These are phyloP conservation scores for Phialophora macrospora DNA, from an alignment of 2,329 filamentous ascomycete genomes.

Conservation along the genomic window DNA sequence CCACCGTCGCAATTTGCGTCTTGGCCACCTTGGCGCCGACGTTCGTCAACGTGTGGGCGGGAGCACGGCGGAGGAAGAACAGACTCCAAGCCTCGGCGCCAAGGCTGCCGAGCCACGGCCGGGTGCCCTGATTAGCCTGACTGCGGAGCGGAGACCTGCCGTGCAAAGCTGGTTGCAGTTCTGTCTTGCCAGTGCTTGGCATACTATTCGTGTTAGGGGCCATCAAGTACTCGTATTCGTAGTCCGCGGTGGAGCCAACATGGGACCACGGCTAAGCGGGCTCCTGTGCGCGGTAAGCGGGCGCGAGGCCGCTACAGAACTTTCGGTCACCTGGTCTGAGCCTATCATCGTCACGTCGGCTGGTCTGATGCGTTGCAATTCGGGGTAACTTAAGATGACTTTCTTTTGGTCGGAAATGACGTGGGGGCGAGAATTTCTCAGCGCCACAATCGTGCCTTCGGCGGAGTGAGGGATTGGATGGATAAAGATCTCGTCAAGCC, in stretches of 20 bases:
- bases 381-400: not conserved
- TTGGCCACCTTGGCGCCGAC: not conserved
- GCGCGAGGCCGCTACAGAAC: not conserved
- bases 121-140: not conserved
- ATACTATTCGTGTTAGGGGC: not conserved
- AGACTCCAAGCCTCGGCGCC: not conserved
- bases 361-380: not conserved
- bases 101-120: not conserved
- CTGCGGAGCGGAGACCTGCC: not conserved
- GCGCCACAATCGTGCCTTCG: not conserved
- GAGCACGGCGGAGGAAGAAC: too few species aligned
- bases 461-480: not conserved
- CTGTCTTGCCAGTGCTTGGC: not conserved
- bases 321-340: too few species aligned
- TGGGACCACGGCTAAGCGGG: not conserved
- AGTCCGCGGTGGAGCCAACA: not conserved
- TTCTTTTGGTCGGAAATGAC: not conserved
- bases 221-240: too few species aligned
- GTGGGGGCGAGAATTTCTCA: not conserved
- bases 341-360: not conserved
- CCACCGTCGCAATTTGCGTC: not conserved
- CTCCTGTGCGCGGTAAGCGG: not conserved
- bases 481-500: not conserved
- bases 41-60: not conserved
- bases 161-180: not conserved